These are phyloP conservation scores for Blastocystis sp. DNA, from an alignment of 352 stramenopile genomes.

Conservation along the genomic window DNA sequence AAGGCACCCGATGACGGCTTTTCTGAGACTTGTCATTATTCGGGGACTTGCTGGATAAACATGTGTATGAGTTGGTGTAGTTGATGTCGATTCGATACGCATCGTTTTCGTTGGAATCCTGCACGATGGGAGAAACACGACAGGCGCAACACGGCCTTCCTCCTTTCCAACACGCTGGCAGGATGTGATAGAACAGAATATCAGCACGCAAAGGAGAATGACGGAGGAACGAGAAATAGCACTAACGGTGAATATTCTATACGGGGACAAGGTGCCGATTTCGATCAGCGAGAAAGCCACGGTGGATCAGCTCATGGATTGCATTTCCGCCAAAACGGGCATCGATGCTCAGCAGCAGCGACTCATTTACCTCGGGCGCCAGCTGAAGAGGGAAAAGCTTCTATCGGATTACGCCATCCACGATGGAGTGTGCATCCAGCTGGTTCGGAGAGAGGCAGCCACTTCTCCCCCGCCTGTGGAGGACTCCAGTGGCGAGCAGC, in stretches of 20 bases:
- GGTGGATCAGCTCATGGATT: slow-evolving; percentile 1
- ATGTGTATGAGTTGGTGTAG: no score
- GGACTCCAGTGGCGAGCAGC: background rate
- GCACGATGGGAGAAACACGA: no score
- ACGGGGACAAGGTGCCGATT: slow-evolving; percentile 22
- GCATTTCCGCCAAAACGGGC: slow-evolving; percentile 22
- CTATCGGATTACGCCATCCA: slow-evolving; percentile 50
- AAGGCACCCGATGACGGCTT: no score
- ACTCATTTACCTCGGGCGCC: slow-evolving; percentile 40
- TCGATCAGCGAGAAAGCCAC: background rate
- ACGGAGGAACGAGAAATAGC: background rate
- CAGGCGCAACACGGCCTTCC: no score
- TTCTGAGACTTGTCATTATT: no score
- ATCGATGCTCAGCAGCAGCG: slow-evolving; percentile 22
- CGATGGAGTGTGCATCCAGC: slow-evolving; percentile 57
- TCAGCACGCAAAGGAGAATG: background rate
- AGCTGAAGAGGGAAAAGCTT: slow-evolving; percentile 27
- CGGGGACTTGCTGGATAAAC: no score
- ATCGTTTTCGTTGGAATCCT: no score
- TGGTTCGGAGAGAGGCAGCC: slow-evolving; percentile 3
- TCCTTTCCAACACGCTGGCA: no score
- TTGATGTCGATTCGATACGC: no score
- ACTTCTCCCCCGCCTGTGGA: background rate
- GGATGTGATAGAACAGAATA: no score
- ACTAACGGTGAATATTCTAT: slow-evolving; percentile 42